Base-by-base conservation (phyloP, 1,139 yeast species). In the Yarrowia galli region DNA sequence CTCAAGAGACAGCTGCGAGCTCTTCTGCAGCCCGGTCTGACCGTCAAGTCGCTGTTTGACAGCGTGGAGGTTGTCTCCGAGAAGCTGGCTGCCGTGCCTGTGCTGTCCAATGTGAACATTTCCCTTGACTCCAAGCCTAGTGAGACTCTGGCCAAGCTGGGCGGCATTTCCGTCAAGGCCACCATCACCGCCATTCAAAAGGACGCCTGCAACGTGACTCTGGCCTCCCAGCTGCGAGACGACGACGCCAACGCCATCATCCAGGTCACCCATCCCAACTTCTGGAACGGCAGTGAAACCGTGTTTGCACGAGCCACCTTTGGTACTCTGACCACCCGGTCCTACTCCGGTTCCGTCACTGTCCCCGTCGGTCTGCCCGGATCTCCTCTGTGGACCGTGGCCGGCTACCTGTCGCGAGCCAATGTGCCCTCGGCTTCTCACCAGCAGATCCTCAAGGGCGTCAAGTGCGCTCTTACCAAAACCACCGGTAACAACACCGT, bases 401-500 rank as follows among this genome's bases (percentile, higher is more conserved):
- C 54, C 15, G 45, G 46, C 38, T 61, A 46, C 66, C 46, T 61
- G 56, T 46, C 66, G 2, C 54, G 54, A 25, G 66, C 54, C 25
- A 61, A 61, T 28, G 66, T 61, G n/a, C 54, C 66, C n/a, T 48
- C 56, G 23, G 66, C 66, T 7, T 61, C 66, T 9, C 66, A 61
- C 18, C 54, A 61, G 56, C 66, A 61, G 46, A 61, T 61, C 7
- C 66, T 61, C 66, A 46, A 48, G 56, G 66, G 66, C 28, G 54
- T 61, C 46, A 61, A 61, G 38, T 48, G 54, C 23, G 56, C 56
- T 3, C 56, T 61, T 18, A 48, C 54, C 25, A 61, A 61, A 22
- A 46, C 45, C 38, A 46, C 56, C 7, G 45, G 38, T 28, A n/a
- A 67, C 49, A 68, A 69, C 51, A 58, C 66, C n/a, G 65, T 68